Evolutionary conservation across 2,329 filamentous ascomycete genomes (phyloP).

Genomic region (Pyrenochaeta sp.): DNA sequence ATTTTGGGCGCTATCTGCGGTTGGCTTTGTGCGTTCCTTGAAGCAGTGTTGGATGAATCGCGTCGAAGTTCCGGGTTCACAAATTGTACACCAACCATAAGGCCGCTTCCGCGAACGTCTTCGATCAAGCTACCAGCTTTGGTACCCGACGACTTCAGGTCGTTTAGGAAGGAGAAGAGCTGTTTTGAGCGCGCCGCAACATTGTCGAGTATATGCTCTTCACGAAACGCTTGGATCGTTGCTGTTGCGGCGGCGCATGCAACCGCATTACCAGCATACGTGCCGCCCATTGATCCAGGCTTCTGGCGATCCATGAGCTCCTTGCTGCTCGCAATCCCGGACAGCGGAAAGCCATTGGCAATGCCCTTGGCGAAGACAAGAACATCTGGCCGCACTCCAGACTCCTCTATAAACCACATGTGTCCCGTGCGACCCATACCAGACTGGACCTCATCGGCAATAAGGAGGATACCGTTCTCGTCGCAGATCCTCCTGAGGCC

Average conservation of each 20-base stretch:
- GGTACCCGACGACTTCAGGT: conserved; percentile 32
- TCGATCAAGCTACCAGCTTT: conserved; percentile 41
- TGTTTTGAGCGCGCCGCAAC: conserved; percentile 38
- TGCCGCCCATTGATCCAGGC: conserved; percentile 41
- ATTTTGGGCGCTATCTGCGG: conserved; percentile 38
- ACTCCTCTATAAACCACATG: conserved; percentile 56
- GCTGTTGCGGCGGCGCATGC: conserved; percentile 40
- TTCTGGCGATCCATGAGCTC: conserved; percentile 40
- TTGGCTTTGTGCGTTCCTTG: conserved; percentile 19
- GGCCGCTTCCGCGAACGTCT: conserved; percentile 35
- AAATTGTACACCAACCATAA: conserved; percentile 43
- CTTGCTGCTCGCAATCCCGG: conserved; percentile 37
- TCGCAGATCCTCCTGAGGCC: conserved; percentile 54
- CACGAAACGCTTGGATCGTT: conserved; percentile 34
- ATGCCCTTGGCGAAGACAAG: conserved; percentile 52
- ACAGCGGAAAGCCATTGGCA: conserved; percentile 41
- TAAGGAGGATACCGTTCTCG: conserved; percentile 54
- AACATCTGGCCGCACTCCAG: conserved; percentile 54
- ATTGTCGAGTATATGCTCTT: conserved; percentile 39
- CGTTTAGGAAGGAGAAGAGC: conserved; percentile 33
- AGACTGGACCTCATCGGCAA: conserved; percentile 55
- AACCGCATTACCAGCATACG: conserved; percentile 41
- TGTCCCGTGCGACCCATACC: conserved; percentile 56
- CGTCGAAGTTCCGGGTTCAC: conserved; percentile 24
- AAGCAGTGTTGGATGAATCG: conserved; percentile 30